These are phyloP conservation scores for Camellia oleifera DNA, from an alignment of 179 eudicot genomes.

Conservation along the genomic window DNA sequence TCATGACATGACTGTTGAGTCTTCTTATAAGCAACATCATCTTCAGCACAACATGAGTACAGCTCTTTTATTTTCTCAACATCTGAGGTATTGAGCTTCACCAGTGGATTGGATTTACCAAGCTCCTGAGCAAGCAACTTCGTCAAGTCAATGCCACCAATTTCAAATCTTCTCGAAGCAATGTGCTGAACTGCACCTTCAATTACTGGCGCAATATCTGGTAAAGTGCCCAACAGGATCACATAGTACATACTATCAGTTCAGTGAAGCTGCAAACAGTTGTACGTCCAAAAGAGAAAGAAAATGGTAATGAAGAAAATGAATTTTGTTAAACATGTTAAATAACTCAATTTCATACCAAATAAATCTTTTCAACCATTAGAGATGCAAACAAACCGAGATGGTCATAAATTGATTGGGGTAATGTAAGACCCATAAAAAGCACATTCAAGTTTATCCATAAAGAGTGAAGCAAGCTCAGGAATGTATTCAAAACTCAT, in stretches of 20 bases:
- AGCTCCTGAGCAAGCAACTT: slow-evolving; percentile 73
- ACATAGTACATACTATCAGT: not conserved
- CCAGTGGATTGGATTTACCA: slow-evolving; percentile 68
- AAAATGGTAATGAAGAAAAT: not conserved
- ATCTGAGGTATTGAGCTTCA: slow-evolving; percentile 57
- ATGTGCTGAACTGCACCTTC: slow-evolving; percentile 99
- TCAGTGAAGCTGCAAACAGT: not conserved
- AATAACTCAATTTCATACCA: no score
- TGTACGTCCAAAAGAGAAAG: not conserved
- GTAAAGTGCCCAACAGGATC: slow-evolving; percentile 11
- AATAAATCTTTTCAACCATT: no score
- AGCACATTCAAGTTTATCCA: not conserved
- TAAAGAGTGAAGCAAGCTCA: not conserved
- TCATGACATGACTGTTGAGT: slow-evolving; percentile 49
- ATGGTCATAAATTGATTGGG: not conserved
- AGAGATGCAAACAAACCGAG: no score
- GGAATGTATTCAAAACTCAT: not conserved
- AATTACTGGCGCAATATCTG: slow-evolving; percentile 98
- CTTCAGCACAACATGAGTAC: slow-evolving; percentile 84
- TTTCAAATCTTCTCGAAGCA: slow-evolving; percentile 84
- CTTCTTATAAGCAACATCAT: slow-evolving; percentile 72
- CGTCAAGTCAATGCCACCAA: slow-evolving; percentile 90
- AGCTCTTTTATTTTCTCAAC: slow-evolving; percentile 81
- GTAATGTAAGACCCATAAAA: not conserved
- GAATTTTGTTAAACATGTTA: no score